Evolutionary conservation across 768 basidiomycete genomes (phyloP), one percentile per base, ranked within the genome.

Genomic region (Mycena venus): DNA sequence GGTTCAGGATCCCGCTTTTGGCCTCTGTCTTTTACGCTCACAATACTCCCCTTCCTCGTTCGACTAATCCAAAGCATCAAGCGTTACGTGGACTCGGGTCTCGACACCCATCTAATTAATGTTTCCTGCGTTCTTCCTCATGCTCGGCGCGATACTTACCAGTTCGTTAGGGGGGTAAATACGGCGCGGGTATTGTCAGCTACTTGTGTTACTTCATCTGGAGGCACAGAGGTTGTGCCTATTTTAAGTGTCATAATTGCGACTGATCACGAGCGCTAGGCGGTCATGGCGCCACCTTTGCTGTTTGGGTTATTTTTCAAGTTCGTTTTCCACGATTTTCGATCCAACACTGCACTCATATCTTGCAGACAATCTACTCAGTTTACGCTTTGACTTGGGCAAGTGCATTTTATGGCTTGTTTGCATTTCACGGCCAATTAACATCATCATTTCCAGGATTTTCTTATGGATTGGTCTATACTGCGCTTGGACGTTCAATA

Each of bases 381-480:
- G 31, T 55, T 10, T 72, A 47, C 36, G 63, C 21, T 40, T 21
- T 51, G 38, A 32, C 21, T 55, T 70, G 70, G 75, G 75, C 62
- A 25, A 34, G 69, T n/a, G n/a, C n/a, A n/a, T 68, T 61, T 9
- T 2, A 0, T 5, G 19, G 17, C 15, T 32, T 36, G 9, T 66
- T 65, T 29, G 9, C 29, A 19, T 23, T 32, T 47, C n/a, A 11
- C 47, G 10, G 6, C 44, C n/a, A 34, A 10, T 25, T 62, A 32
- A 67, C 21, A 8, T 31, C 34, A 21, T n/a, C 8, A 19, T 31
- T 53, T 40, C 44, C 31, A 95, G 96, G 96, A 98, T 77, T 80
- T 96, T 27, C 79, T 93, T 9, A 94, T 97, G 91, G 98, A 99
- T 82, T 99, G 98, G 98, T 95, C 94, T 1, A 81, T 99, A 53